Percentiles rank a stretch among this genome's conserved stretches.
Conservation (phyloP, 495 filamentous ascomycete species). For the Podospora pseudopauciseta region DNA sequence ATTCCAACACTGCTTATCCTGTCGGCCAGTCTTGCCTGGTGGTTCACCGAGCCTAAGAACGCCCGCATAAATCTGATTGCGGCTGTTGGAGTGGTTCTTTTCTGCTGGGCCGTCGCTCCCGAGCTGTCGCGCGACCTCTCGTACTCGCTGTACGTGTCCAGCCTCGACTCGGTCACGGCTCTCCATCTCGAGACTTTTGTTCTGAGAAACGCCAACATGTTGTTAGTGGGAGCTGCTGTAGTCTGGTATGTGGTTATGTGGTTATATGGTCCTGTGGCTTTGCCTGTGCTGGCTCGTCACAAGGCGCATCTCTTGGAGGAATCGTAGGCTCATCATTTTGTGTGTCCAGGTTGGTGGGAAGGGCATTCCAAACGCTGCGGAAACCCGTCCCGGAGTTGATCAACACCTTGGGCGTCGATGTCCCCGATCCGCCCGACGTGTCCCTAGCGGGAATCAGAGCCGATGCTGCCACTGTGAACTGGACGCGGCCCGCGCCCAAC, state of each 20-base stretch:
- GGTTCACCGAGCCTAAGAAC: constrained; percentile 48
- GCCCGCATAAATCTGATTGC: constrained; percentile 44
- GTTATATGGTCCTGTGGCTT: neutral
- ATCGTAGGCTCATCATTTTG: constrained; percentile 16
- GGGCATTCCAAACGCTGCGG: constrained; percentile 79
- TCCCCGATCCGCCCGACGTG: constrained; percentile 83
- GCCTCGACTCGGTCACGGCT: constrained; percentile 30
- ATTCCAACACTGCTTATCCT: constrained; percentile 49
- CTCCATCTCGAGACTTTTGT: constrained; percentile 40
- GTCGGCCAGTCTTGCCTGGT: constrained; percentile 47
- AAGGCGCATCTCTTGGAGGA: constrained; percentile 5
- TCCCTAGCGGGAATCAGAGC: constrained; percentile 86
- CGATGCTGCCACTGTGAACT: constrained; percentile 85
- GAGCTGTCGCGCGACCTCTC: constrained; percentile 40
- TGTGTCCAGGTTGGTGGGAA: constrained; percentile 65
- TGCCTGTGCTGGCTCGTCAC: neutral
- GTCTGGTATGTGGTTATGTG: constrained; percentile 38
- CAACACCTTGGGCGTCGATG: constrained; percentile 84
- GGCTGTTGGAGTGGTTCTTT: constrained; percentile 44
- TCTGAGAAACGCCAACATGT: constrained; percentile 43
- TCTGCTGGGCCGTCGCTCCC: constrained; percentile 45
- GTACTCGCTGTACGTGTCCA: constrained; percentile 36
- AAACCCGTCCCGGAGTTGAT: constrained; percentile 89
- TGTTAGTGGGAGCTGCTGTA: constrained; percentile 43
- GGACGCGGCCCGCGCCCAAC: constrained; percentile 74